These are phyloP conservation scores for Ampelomyces quisqualis DNA, from an alignment of 2,329 filamentous ascomycete species.

Conservation along the genomic window DNA sequence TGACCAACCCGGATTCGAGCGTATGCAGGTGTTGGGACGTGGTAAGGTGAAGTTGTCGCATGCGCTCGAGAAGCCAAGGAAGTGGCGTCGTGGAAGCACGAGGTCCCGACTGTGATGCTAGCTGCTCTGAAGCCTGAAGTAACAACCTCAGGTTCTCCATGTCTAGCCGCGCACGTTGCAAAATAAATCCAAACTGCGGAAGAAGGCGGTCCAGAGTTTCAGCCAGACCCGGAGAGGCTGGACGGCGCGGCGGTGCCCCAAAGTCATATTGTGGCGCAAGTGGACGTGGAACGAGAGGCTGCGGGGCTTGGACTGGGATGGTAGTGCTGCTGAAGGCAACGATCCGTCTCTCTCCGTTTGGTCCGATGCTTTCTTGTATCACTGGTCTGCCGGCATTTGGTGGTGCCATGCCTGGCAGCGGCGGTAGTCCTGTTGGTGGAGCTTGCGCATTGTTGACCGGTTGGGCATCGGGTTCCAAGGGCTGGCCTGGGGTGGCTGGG, in stretches of 20 bases:
- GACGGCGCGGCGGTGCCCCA: slow-evolving; percentile 17
- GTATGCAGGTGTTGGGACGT: slow-evolving; percentile 28
- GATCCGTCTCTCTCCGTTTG: slow-evolving; percentile 56
- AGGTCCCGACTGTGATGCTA: slow-evolving; percentile 5
- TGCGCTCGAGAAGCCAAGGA: slow-evolving; percentile 32
- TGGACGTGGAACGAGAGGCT: slow-evolving; percentile 17
- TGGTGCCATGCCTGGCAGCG: slow-evolving; percentile 7
- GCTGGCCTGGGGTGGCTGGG: too few relatives aligned
- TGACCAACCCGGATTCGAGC: slow-evolving; percentile 29
- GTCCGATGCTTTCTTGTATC: slow-evolving; percentile 52
- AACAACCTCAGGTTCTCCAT: slow-evolving; percentile 35
- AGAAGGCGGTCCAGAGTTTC: slow-evolving; percentile 22
- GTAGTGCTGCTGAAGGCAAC: slow-evolving; percentile 53
- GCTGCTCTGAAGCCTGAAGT: slow-evolving; percentile 18
- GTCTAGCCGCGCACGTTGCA: slow-evolving; percentile 33
- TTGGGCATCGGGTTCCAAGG: slow-evolving; percentile 11
- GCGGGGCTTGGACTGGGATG: slow-evolving; percentile 14
- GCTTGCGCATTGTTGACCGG: slow-evolving; percentile 9
- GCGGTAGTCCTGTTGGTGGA: slow-evolving; percentile 1
- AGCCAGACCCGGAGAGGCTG: slow-evolving; percentile 11
- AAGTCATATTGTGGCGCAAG: slow-evolving; percentile 26
- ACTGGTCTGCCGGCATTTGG: slow-evolving; percentile 42
- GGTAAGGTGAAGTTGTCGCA: slow-evolving; percentile 29
- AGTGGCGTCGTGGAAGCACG: slow-evolving; percentile 11
- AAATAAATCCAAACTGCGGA: slow-evolving; percentile 20